Evolutionary conservation across 176 grass and related monocot species (phyloP), one percentile per base, ranked within the genome.

Genomic region (Musa beccarii): DNA sequence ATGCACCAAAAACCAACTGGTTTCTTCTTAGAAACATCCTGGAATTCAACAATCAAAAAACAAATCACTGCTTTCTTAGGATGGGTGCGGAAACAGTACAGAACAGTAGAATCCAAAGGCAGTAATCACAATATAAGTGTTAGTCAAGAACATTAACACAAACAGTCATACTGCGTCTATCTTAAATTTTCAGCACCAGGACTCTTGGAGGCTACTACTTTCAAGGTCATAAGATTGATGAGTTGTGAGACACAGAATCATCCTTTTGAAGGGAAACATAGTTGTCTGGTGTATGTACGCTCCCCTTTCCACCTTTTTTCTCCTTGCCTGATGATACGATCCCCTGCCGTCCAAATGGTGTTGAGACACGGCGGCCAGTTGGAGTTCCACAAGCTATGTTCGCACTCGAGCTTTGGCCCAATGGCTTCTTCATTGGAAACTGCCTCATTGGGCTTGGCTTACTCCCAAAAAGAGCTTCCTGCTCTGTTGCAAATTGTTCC

Each of bases 391-490:
- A 75, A 65, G 73, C 73, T 10, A 85, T 85, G 69, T 99, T 99
- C 51, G 43, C 75, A 16, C 81, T 91, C 16, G 86, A 89, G 76
- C 90, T 99, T 73, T 97, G 93, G 17, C 90, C 95, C 74, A 94
- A 84, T 54, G 90, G 95, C 67, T 91, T 99, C 78, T 88, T 87
- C 76, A 79, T 68, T 54, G 81, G 53, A 17, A 85, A 50, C 13
- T 87, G 86, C 57, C 86, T 78, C 79, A 89, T 82, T 34, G 90
- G 90, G 77, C 88, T 99, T 49, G 90, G 95, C 66, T 94, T 94
- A 3, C 34, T 51, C 22, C 81, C 90, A 74, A 84, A 92, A 24
- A 83, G 52, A 1, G 77, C 56, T 56, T 91, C 90, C 67, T 96
- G 89, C 73, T 92, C 93, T 11, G 86, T 75, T 52, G 71, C 63